A percentile compares a stretch with the other conserved stretches of the same genome.
Conservation (phyloP, 1,139 yeast species). For the Candida glucosophila region DNA sequence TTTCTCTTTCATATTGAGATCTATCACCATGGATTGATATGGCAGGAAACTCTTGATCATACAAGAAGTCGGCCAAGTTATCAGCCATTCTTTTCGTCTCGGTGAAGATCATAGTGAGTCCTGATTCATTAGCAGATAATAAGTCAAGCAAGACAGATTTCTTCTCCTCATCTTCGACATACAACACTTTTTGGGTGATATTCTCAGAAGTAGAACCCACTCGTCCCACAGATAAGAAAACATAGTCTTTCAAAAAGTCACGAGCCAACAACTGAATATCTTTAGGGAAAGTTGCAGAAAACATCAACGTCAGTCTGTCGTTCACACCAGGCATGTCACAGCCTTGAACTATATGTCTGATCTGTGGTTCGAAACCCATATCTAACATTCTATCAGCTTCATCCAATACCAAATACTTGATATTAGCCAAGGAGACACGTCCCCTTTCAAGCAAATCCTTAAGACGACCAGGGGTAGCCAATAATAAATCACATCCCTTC, state of each 20-base stretch:
- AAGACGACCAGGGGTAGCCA: conserved; percentile 98
- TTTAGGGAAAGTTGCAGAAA: conserved; percentile 97
- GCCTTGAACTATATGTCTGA: conserved; percentile 94
- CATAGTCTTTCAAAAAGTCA: conserved; percentile 91
- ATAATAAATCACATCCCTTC: conserved; percentile 90
- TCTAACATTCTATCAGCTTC: conserved; percentile 99
- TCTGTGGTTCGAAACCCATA: conserved; percentile 99
- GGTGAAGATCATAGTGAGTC: conserved; percentile 88
- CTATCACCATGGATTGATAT: conserved; percentile 99
- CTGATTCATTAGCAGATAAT: conserved; percentile 67
- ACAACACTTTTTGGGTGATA: conserved; percentile 86
- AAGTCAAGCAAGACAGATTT: conserved; percentile 86
- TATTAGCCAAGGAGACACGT: conserved; percentile 77
- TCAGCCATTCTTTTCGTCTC: conserved; percentile 99
- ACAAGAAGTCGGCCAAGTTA: conserved; percentile 83
- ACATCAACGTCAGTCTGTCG: conserved; percentile 94
- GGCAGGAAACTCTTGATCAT: conserved; percentile 87
- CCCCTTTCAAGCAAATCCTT: conserved; percentile 95
- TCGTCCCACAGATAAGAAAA: conserved; percentile 94
- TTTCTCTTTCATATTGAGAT: conserved; percentile 95
- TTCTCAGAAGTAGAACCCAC: conserved; percentile 98
- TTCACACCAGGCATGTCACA: conserved; percentile 93
- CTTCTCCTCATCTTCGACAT: conserved; percentile 94
- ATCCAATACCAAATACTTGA: conserved; percentile 89
- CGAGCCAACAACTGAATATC: conserved; percentile 96